phyloP scores from a whole-genome alignment of 2,329 filamentous ascomycete species.

The Ceratocystis lukuohia region DNA sequence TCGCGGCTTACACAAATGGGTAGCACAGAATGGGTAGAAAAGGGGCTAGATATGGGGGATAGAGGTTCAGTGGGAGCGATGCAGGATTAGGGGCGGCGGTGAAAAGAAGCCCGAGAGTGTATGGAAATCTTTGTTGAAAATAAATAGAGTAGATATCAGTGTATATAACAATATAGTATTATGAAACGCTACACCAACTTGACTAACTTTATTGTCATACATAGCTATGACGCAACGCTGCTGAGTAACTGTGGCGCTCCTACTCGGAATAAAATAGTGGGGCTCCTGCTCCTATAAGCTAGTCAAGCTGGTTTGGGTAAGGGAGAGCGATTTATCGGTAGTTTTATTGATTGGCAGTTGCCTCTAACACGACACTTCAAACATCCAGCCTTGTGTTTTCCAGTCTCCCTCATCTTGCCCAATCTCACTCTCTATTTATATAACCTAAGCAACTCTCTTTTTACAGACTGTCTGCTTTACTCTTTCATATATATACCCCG shows the following conservation, averaged over 20 bases:
- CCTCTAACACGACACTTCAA: not conserved
- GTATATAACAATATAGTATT: too few species aligned
- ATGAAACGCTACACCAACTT: too few species aligned
- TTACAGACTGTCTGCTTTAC: not conserved
- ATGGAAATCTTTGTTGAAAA: not conserved
- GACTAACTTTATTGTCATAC: too few species aligned
- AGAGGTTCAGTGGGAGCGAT: constrained; percentile 51
- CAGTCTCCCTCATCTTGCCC: constrained; percentile 13
- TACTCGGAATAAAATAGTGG: too few species aligned
- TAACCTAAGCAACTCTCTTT: not conserved
- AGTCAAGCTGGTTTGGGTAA: too few species aligned
- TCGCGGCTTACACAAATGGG: constrained; percentile 85
- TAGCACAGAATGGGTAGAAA: constrained; percentile 85
- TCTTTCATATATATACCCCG: not conserved
- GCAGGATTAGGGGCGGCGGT: constrained; percentile 40
- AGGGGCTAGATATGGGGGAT: constrained; percentile 54
- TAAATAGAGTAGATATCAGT: not conserved
- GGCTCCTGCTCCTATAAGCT: too few species aligned
- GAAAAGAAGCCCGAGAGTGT: not conserved
- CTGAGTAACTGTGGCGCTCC: not conserved
- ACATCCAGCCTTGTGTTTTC: constrained; percentile 10
- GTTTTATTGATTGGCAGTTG: not conserved
- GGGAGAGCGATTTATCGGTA: not conserved
- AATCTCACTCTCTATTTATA: not conserved
- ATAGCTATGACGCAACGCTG: not conserved